Evolutionary conservation across 345 rosid species (phyloP), one percentile per base, ranked within the genome.

Genomic region (Brassica cretica): DNA sequence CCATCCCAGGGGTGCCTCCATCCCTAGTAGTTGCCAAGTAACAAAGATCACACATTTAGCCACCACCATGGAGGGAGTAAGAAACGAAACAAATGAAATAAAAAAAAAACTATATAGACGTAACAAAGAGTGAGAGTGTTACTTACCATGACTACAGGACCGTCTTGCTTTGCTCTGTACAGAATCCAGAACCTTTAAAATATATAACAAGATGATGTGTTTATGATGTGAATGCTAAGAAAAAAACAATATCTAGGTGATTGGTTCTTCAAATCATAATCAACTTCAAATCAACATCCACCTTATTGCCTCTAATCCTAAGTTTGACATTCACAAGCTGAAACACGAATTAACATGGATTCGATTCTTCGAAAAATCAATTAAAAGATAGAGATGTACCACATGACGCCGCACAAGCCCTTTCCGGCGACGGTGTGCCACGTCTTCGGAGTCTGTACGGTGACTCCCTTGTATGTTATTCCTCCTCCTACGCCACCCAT

Each of bases 1-100:
- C 98, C 98, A 25, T 95, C 99, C 99, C 99, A 95, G 6, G 98
- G 99, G 81, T 93, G 99, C 51, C 98, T 76, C 98, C 98, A 94
- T 70, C 60, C 60, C 60, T 53, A 53, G 8, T 6, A 51, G 19
- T 49, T 49, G 56, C 8, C 56, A 49, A 49, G 18, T 49, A 14
- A 14, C 9, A 53, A 53, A 49, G 21, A 53, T 5, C 58, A 15
- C 59, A 49, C 56, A 49, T 5, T 49, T 5, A 49, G 56, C 56
- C 18, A 49, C 56, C 18, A 49, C 18, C 56, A 49, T 14, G 18
- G 18, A n/a, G 14, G 56, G 18, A 53, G 59, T 16, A 53, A 41
- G 21, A 53, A 53, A 53, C 5, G 19, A 58, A 35, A 11, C 6
- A 58, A 58, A 9, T 14, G 4, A 58, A 70, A 1, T 18, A 19